Percentiles rank a stretch among this genome's conserved stretches.
Evolutionary conservation across 2,329 filamentous ascomycete genomes (phyloP).

Genomic region (Chaetomium globosum): DNA sequence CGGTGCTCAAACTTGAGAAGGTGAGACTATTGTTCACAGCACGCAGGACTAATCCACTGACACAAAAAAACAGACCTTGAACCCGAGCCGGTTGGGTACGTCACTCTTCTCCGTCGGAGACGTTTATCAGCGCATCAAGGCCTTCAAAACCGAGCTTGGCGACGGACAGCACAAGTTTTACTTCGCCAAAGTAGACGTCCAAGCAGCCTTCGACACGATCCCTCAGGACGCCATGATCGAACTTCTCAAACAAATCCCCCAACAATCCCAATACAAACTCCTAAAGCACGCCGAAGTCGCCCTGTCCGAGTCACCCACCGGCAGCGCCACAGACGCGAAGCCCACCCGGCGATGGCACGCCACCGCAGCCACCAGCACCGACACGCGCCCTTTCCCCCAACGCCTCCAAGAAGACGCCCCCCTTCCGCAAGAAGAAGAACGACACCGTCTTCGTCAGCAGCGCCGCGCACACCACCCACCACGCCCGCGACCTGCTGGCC

Average conservation of each 20-base stretch:
- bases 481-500: constrained; percentile 63
- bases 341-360: constrained; percentile 56
- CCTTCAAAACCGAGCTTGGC: constrained; percentile 62
- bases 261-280: constrained; percentile 67
- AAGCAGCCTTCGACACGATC: constrained; percentile 92
- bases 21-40: constrained; percentile 43
- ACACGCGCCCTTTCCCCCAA: constrained; percentile 50
- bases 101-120: constrained; percentile 81
- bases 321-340: constrained; percentile 38
- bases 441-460: constrained; percentile 79
- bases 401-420: constrained; percentile 45
- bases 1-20: constrained; percentile 77
- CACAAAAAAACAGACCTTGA: constrained; percentile 43
- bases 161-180: constrained; percentile 58
- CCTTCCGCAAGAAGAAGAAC: constrained; percentile 46
- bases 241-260: constrained; percentile 63
- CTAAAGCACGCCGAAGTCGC: constrained; percentile 74
- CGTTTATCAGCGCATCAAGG: constrained; percentile 71
- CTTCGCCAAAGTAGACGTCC: constrained; percentile 91
- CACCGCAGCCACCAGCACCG: constrained; percentile 50
- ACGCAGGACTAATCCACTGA: constrained; percentile 16
- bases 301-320: constrained; percentile 41
- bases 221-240: constrained; percentile 74
- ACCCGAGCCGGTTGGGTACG: constrained; percentile 69
- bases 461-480: constrained; percentile 59